Percentiles rank a stretch among this genome's conserved stretches.
These are phyloP conservation scores for Bifiguratus adelaidae DNA, from an alignment of 192 early-diverging fungal species.

Conservation along the genomic window DNA sequence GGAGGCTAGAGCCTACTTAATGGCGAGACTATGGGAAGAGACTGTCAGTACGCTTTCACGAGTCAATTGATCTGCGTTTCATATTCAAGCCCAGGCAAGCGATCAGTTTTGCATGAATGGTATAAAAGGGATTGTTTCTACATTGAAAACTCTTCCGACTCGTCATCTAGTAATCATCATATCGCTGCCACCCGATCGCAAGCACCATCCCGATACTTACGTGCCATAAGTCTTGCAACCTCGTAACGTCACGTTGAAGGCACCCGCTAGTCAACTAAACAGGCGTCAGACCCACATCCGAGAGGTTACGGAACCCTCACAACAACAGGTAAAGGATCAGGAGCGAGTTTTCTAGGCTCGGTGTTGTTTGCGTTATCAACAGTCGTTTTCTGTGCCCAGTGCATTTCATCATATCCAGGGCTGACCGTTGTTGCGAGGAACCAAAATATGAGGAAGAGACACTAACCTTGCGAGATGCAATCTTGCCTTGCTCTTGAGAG, in stretches of 20 bases:
- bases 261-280: no score
- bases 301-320: not conserved
- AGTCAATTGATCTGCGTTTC: not conserved
- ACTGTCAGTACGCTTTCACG: not conserved
- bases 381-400: constrained; percentile 56
- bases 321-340: constrained; percentile 12
- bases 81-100: constrained; percentile 6
- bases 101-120: constrained; percentile 67
- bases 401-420: constrained; percentile 31
- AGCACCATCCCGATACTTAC: not conserved
- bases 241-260: no score
- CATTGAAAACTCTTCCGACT: constrained; percentile 71
- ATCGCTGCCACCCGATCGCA: no score
- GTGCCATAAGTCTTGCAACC: not conserved
- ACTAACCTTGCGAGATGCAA: not conserved
- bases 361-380: constrained; percentile 31
- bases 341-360: constrained; percentile 36
- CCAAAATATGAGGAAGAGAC: not conserved
- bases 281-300: not conserved
- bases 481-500: no score
- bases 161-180: constrained; percentile 74
- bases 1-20: not conserved
- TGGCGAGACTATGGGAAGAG: not conserved
- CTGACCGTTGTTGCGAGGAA: not conserved
- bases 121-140: constrained; percentile 56